Evolutionary conservation across 257 asterid species (phyloP).

Genomic region (Verbascum thapsus): DNA sequence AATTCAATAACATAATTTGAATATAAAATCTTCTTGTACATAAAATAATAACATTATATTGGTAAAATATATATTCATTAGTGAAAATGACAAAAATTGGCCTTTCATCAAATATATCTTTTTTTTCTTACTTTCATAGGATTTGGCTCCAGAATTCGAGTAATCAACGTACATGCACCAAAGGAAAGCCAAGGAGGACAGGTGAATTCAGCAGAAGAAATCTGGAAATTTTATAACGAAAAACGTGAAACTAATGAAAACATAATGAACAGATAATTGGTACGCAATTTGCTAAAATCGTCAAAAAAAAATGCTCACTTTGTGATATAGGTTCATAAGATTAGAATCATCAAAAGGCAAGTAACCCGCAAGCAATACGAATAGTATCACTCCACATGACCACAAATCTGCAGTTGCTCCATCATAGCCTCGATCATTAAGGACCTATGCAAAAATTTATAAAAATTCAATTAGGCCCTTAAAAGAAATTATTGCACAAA

Average conservation of each 20-base stretch:
- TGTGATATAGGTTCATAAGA: constrained; percentile 82
- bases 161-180: constrained; percentile 78
- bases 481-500: constrained; percentile 9
- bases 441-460: constrained; percentile 56
- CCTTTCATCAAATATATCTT: not conserved
- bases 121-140: constrained; percentile 70
- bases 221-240: constrained; percentile 48
- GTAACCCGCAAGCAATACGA: constrained; percentile 96
- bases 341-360: constrained; percentile 95
- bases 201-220: constrained; percentile 76
- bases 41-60: too few species aligned
- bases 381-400: constrained; percentile 97
- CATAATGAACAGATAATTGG: constrained; percentile 11
- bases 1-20: too few species aligned
- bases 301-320: constrained; percentile 61
- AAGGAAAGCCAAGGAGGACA: constrained; percentile 96
- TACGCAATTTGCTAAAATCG: not conserved
- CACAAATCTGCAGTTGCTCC: constrained; percentile 96
- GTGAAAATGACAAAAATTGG: too few species aligned
- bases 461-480: constrained; percentile 14
- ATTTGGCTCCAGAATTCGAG: constrained; percentile 83
- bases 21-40: too few species aligned
- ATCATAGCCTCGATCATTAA: constrained; percentile 87
- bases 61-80: too few species aligned
- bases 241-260: constrained; percentile 24